phyloP scores from a whole-genome alignment of 257 asterid species.

The Nicotiana paniculata region DNA sequence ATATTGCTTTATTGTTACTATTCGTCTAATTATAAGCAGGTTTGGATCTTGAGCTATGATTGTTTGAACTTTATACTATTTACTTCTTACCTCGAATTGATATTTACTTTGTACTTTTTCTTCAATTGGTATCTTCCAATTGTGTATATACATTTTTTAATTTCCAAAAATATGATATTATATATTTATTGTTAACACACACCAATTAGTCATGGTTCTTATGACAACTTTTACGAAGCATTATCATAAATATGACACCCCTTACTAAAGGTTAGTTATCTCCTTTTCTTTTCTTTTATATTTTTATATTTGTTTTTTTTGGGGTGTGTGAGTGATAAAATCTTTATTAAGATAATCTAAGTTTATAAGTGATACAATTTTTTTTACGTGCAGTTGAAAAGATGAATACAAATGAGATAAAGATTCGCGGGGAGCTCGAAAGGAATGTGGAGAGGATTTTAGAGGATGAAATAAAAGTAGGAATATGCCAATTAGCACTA shows the following conservation, averaged over 20 bases:
- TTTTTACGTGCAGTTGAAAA: neutral
- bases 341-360: neutral
- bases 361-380: neutral
- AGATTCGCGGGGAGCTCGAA: conserved; percentile 50
- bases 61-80: neutral
- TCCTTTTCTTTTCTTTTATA: neutral
- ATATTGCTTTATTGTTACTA: neutral
- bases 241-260: neutral
- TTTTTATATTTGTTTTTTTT: neutral
- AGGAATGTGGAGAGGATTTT: conserved; percentile 42
- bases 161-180: neutral
- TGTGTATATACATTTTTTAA: neutral
- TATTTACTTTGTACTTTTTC: neutral
- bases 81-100: neutral
- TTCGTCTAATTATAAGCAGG: too few relatives aligned
- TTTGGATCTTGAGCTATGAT: neutral
- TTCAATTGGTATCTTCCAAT: neutral
- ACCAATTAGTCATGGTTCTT: neutral
- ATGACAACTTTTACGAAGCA: neutral
- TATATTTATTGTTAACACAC: too few relatives aligned
- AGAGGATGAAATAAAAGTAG: conserved; percentile 63
- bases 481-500: conserved; percentile 48
- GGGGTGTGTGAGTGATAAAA: neutral
- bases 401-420: conserved; percentile 46
- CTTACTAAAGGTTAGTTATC: neutral